Evolutionary conservation across 192 early-diverging fungal species (phyloP).

Genomic region (Chytriomyces confervae): DNA sequence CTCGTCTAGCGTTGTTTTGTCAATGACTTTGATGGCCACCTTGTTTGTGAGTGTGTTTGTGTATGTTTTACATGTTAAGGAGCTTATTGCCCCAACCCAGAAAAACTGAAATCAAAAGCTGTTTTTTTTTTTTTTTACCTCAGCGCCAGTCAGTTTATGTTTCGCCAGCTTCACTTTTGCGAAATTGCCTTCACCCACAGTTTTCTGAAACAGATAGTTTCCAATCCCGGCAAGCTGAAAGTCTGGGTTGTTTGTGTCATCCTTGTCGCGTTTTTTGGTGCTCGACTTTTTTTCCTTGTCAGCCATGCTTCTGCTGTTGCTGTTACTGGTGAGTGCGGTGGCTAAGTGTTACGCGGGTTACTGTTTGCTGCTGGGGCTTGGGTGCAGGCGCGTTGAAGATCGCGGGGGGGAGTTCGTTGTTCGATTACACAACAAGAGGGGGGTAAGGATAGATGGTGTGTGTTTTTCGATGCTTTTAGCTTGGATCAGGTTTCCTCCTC

Average conservation of each 20-base stretch:
- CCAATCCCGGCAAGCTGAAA: slow-evolving; percentile 60
- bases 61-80: too few species aligned
- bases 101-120: too few species aligned
- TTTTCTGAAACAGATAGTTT: slow-evolving; percentile 93
- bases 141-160: slow-evolving; percentile 66
- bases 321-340: neutral
- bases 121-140: slow-evolving; percentile 53
- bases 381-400: too few species aligned
- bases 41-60: too few species aligned
- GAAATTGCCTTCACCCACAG: slow-evolving; percentile 98
- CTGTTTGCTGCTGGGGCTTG: too few species aligned
- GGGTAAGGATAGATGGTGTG: too few species aligned
- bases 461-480: too few species aligned
- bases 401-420: too few species aligned
- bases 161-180: slow-evolving; percentile 97
- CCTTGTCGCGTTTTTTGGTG: slow-evolving; percentile 55
- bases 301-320: neutral
- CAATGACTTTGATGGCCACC: slow-evolving; percentile 70
- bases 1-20: slow-evolving; percentile 66
- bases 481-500: too few species aligned
- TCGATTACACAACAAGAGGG: too few species aligned
- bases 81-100: too few species aligned
- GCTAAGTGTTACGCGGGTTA: too few species aligned
- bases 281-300: slow-evolving; percentile 16
- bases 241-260: slow-evolving; percentile 63